Percentiles rank a stretch among this genome's conserved stretches.
Conservation (phyloP, 2,329 filamentous ascomycete species). For the Penicillium sp. region DNA sequence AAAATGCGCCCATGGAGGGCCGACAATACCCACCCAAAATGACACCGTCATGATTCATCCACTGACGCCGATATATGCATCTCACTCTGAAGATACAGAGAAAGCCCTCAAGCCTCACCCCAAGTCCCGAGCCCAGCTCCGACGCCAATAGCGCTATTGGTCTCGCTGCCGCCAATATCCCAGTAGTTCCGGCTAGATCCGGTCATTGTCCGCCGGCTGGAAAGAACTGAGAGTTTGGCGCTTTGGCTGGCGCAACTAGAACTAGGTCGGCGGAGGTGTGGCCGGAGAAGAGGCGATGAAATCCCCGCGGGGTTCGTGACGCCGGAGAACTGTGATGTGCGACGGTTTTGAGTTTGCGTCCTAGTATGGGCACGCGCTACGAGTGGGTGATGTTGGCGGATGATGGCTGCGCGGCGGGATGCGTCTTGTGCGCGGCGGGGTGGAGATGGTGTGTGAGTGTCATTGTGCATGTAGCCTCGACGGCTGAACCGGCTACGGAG, state of each 20-base stretch:
- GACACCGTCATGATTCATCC: not conserved
- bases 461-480: constrained; percentile 39
- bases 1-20: not conserved
- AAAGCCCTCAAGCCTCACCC: constrained; percentile 61
- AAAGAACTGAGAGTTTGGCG: constrained; percentile 69
- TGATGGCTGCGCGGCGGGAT: constrained; percentile 73
- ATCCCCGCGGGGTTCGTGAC: constrained; percentile 26
- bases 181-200: constrained; percentile 81
- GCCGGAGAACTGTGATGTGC: constrained; percentile 40
- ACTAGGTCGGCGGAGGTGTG: constrained; percentile 48
- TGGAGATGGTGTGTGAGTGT: constrained; percentile 34
- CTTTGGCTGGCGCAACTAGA: constrained; percentile 86
- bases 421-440: constrained; percentile 56
- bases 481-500: constrained; percentile 68
- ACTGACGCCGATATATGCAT: not conserved
- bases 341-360: constrained; percentile 54
- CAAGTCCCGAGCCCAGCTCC: constrained; percentile 71
- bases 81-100: not conserved
- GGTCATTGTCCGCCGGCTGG: constrained; percentile 53
- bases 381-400: constrained; percentile 84
- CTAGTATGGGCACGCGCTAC: constrained; percentile 56
- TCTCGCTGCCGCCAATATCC: constrained; percentile 81
- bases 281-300: constrained; percentile 36
- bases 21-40: not conserved
- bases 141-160: constrained; percentile 66